phyloP scores from a whole-genome alignment of 495 filamentous ascomycete species.

The Darksidea phi region DNA sequence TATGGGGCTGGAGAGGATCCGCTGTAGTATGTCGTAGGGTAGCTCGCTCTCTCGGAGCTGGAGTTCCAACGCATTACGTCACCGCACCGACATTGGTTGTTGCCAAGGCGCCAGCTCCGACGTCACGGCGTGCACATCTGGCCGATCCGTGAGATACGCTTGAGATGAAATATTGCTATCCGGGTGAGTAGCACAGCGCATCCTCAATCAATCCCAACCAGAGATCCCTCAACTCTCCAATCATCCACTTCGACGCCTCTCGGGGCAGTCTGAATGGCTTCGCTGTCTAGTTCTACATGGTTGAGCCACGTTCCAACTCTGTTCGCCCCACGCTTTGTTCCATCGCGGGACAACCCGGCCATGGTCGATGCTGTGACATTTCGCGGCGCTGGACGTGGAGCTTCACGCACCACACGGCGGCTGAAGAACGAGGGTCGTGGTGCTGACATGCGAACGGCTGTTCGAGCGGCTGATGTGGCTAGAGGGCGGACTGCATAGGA shows the following conservation, averaged over 20 bases:
- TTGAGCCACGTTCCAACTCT: conserved; percentile 37
- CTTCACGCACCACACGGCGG: conserved; percentile 19
- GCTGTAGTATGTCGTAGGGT: no score
- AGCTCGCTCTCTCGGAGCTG: no score
- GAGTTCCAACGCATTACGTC: no score
- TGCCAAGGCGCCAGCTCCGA: neutral
- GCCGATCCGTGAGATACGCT: no score
- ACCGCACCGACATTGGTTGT: no score
- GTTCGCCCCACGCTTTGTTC: conserved; percentile 27
- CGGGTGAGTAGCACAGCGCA: neutral
- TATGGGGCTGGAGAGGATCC: no score
- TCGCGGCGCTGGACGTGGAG: conserved; percentile 10
- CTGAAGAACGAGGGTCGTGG: conserved; percentile 20
- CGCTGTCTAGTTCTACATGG: conserved; percentile 33
- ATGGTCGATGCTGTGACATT: conserved; percentile 28
- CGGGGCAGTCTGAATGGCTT: conserved; percentile 22
- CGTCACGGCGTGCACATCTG: neutral
- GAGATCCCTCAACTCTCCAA: conserved; percentile 24
- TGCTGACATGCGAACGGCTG: conserved; percentile 18
- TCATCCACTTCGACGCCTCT: conserved; percentile 25
- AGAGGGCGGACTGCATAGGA: conserved; percentile 33
- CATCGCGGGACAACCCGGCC: conserved; percentile 36
- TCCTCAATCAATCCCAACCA: conserved; percentile 24
- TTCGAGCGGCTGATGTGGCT: conserved; percentile 13
- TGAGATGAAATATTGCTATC: no score